These are phyloP conservation scores for Colletotrichum sublineola DNA, from an alignment of 2,329 filamentous ascomycete genomes.

Conservation along the genomic window DNA sequence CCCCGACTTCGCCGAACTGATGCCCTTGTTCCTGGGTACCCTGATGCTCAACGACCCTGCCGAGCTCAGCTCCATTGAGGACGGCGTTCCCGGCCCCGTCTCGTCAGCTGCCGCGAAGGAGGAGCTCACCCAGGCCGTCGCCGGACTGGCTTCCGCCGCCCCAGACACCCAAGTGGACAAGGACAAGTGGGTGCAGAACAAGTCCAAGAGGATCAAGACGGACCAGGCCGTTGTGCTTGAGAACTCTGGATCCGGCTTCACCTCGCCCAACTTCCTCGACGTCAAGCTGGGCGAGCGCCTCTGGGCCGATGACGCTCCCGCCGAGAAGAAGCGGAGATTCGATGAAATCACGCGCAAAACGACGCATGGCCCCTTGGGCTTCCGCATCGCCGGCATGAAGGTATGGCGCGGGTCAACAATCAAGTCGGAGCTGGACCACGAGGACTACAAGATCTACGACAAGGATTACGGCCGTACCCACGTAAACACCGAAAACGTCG, in stretches of 20 bases:
- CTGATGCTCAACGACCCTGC: slow-evolving; percentile 74
- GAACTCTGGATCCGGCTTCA: slow-evolving; percentile 86
- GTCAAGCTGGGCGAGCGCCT: slow-evolving; percentile 89
- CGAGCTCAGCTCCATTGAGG: slow-evolving; percentile 61
- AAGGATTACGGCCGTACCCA: slow-evolving; percentile 71
- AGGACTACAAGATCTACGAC: slow-evolving; percentile 71
- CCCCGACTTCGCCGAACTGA: slow-evolving; percentile 80
- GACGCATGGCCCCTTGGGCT: slow-evolving; percentile 71
- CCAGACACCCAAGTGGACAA: slow-evolving; percentile 39
- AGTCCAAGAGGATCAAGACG: slow-evolving; percentile 76
- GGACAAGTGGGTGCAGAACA: slow-evolving; percentile 62
- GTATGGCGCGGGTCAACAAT: slow-evolving; percentile 71
- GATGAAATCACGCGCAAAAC: slow-evolving; percentile 70
- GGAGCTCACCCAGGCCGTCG: slow-evolving; percentile 51
- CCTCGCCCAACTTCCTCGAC: slow-evolving; percentile 89
- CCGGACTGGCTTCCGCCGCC: slow-evolving; percentile 49
- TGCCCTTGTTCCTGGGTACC: slow-evolving; percentile 88
- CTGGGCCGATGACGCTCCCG: slow-evolving; percentile 81
- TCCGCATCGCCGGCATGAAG: slow-evolving; percentile 75
- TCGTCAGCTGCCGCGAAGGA: slow-evolving; percentile 54
- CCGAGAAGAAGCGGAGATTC: slow-evolving; percentile 71
- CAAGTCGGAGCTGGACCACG: slow-evolving; percentile 63
- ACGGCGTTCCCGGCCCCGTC: slow-evolving; percentile 60
- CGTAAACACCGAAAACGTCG: slow-evolving; percentile 67
- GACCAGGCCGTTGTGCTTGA: slow-evolving; percentile 86